Conservation (phyloP, 78 protist species). For the Emiliania huxleyi region DNA sequence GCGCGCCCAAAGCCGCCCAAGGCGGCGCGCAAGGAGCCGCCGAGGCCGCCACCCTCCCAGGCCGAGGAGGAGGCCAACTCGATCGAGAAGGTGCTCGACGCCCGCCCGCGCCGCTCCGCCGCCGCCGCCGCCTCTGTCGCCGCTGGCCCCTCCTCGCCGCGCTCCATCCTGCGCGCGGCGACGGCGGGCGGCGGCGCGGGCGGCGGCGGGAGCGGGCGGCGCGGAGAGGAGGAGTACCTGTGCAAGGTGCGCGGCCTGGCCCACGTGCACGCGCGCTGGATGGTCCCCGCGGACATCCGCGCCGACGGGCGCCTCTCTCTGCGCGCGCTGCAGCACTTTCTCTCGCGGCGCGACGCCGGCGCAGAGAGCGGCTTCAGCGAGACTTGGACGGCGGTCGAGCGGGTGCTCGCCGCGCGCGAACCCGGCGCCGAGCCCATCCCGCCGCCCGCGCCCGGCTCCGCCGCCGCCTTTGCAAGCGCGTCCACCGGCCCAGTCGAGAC, state of each 20-base stretch:
- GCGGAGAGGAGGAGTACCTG: not conserved
- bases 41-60: not conserved
- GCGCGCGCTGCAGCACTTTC: not conserved
- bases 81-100: constrained; percentile 25
- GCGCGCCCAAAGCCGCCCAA: not conserved
- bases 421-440: not conserved
- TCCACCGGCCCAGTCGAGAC: not conserved
- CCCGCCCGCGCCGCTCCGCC: not conserved
- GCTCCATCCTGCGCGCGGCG: not conserved
- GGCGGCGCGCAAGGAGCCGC: not conserved
- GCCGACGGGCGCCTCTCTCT: not conserved
- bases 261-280: not conserved
- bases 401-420: not conserved
- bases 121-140: not conserved
- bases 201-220: too few relatives aligned
- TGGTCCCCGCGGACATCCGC: not conserved
- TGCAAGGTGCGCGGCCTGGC: not conserved
- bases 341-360: too few relatives aligned
- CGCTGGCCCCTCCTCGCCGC: not conserved
- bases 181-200: not conserved
- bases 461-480: too few relatives aligned
- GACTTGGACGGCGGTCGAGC: not conserved
- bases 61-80: not conserved
- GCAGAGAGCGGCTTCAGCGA: not conserved
- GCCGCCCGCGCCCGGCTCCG: not conserved